These are phyloP conservation scores for Marasmius tenuissimus DNA, from an alignment of 1,284 basidiomycete genomes.

Conservation along the genomic window DNA sequence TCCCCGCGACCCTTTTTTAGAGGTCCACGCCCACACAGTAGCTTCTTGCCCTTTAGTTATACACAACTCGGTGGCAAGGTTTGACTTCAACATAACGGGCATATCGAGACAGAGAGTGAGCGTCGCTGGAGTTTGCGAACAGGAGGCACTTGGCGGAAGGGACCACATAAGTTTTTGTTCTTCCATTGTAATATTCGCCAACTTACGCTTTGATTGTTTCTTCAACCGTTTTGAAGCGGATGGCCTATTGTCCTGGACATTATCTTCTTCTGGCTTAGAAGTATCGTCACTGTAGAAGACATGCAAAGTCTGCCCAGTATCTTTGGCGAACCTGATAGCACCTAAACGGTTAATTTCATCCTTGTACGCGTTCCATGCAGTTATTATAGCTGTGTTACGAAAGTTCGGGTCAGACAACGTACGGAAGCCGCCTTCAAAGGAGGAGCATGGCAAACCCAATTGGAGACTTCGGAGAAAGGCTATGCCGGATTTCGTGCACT, in stretches of 20 bases:
- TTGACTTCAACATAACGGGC: conserved; percentile 30
- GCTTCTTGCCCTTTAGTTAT: conserved; percentile 34
- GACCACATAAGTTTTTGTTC: conserved; percentile 22
- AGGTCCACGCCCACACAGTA: conserved; percentile 22
- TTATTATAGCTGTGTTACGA: conserved; percentile 19
- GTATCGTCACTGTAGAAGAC: conserved; percentile 15
- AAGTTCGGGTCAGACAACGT: background rate
- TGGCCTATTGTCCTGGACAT: background rate
- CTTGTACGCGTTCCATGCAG: conserved; percentile 14
- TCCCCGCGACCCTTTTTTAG: background rate
- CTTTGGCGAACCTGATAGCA: conserved; percentile 14
- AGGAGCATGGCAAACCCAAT: background rate
- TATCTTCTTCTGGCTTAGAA: background rate
- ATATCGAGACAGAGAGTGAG: conserved; percentile 29
- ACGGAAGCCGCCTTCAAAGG: background rate
- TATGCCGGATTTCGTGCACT: conserved; percentile 13
- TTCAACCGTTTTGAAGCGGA: background rate
- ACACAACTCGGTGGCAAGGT: conserved; percentile 29
- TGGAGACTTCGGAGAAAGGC: conserved; percentile 9
- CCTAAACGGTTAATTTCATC: conserved; percentile 18
- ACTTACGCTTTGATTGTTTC: background rate
- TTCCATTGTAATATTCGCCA: background rate
- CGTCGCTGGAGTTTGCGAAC: conserved; percentile 21
- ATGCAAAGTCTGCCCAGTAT: background rate
- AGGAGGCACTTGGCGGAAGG: conserved; percentile 13